Percentiles rank a stretch among this genome's conserved stretches.
phyloP scores from a whole-genome alignment of 2,329 filamentous ascomycete species.

The Epichloe sylvatica region DNA sequence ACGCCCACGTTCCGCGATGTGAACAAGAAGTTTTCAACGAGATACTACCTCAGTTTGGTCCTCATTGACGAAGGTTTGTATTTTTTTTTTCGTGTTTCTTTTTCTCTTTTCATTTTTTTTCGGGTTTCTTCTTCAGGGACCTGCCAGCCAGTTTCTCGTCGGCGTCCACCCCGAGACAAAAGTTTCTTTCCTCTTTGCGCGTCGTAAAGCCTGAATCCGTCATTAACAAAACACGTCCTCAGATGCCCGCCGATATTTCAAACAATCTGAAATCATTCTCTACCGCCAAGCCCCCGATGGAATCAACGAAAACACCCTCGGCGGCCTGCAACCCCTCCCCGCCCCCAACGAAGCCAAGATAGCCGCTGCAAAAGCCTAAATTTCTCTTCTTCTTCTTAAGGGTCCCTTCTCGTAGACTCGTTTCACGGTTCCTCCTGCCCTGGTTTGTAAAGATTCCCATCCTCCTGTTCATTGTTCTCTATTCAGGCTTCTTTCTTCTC shows the following conservation, averaged over 20 bases:
- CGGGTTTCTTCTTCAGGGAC: too few species aligned
- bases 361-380: slow-evolving; percentile 21
- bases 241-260: slow-evolving; percentile 97
- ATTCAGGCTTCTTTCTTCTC: slow-evolving; percentile 3
- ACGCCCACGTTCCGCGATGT: slow-evolving; percentile 98
- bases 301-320: slow-evolving; percentile 14
- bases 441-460: background rate
- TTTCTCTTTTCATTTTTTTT: background rate
- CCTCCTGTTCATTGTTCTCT: too few species aligned
- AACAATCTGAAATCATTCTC: slow-evolving; percentile 96
- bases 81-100: slow-evolving; percentile 1
- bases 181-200: too few species aligned
- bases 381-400: background rate
- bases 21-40: slow-evolving; percentile 98
- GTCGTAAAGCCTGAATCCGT: too few species aligned
- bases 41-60: slow-evolving; percentile 93
- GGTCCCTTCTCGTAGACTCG: background rate
- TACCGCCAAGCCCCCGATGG: slow-evolving; percentile 66
- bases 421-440: background rate
- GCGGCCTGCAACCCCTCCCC: slow-evolving; percentile 27
- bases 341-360: slow-evolving; percentile 32
- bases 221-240: background rate
- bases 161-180: too few species aligned
- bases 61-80: slow-evolving; percentile 78
- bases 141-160: too few species aligned